phyloP scores from a whole-genome alignment of 139 green algal species.

The Spirogloea muscicola region DNA sequence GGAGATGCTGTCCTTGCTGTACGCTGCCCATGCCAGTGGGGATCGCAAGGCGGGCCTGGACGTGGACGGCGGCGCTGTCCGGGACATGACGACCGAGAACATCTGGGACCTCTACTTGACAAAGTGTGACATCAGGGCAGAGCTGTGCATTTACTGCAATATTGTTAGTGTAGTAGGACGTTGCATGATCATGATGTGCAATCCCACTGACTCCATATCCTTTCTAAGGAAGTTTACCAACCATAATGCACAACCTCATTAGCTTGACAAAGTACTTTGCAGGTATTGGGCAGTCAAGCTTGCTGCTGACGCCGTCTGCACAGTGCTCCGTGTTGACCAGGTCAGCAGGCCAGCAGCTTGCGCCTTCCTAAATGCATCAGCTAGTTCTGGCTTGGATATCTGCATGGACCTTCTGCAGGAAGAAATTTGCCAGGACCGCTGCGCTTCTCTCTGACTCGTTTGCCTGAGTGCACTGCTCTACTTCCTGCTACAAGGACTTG shows the following conservation, averaged over 20 bases:
- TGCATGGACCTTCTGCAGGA: neutral
- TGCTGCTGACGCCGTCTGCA: conserved; percentile 82
- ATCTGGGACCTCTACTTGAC: conserved; percentile 51
- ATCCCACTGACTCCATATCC: too few species aligned
- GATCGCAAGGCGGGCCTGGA: conserved; percentile 75
- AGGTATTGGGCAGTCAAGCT: conserved; percentile 97
- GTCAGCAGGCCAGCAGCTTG: conserved; percentile 54
- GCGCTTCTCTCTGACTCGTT: neutral
- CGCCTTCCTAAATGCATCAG: neutral
- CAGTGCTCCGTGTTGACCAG: conserved; percentile 95
- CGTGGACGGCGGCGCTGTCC: conserved; percentile 67
- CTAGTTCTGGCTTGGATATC: neutral
- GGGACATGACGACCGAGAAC: conserved; percentile 61
- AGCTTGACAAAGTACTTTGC: too few species aligned
- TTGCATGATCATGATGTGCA: too few species aligned
- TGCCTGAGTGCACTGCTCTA: neutral
- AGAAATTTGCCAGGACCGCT: neutral
- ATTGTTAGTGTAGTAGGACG: too few species aligned
- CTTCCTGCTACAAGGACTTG: neutral
- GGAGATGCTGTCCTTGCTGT: conserved; percentile 71
- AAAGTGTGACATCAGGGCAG: too few species aligned
- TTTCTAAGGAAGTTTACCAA: too few species aligned
- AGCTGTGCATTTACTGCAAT: too few species aligned
- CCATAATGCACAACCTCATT: too few species aligned
- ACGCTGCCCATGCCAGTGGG: conserved; percentile 77